Evolutionary conservation across 768 basidiomycete genomes (phyloP), one percentile per base, ranked within the genome.

Genomic region (Lactarius tabidus): DNA sequence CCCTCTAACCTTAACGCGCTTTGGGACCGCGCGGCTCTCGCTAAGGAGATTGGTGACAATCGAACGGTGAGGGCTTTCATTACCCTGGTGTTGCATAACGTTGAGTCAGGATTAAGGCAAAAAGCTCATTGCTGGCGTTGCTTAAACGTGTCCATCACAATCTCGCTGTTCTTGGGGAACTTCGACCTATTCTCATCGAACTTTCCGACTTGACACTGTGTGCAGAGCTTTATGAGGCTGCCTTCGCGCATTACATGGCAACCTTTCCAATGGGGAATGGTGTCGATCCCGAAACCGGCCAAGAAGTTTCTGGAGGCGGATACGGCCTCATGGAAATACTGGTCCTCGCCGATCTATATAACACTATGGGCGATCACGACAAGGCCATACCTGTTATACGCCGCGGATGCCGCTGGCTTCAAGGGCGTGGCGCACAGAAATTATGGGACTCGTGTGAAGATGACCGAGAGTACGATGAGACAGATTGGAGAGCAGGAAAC

Each of bases 401-500:
- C 55, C 80, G 79, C 59, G 95, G 95, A 1, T 88, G 84, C 58
- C 78, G 96, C 61, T 98, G 96, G 96, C 75, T 98, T n/a, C 93
- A 98, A 74, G 92, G 93, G 0, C 79, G 96, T 36, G 78, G 76
- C 36, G 78, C 83, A 54, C 88, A 90, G 72, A 80, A 79, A 60
- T 86, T 88, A 63, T 98, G 95, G 94, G 91, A 94, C 68, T 74
- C 81, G 26, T 84, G 86, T 60, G 83, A 83, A 35, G 95, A 99
- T 72, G 96, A 99, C 72, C 80, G 95, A 57, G 96, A 99, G 75
- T 99, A 84, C 71, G 92, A 94, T 71, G 71, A 81, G 23, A 66
- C 73, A 61, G 74, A 77, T 53, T 74, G 77, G 72, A 64, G 75
- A 69, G 71, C 69, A 60, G 26, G 60, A 53, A 66, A 28, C 60